These are phyloP conservation scores for Colletotrichum tamarilloi DNA, from an alignment of 2,329 filamentous ascomycete genomes.

Conservation along the genomic window DNA sequence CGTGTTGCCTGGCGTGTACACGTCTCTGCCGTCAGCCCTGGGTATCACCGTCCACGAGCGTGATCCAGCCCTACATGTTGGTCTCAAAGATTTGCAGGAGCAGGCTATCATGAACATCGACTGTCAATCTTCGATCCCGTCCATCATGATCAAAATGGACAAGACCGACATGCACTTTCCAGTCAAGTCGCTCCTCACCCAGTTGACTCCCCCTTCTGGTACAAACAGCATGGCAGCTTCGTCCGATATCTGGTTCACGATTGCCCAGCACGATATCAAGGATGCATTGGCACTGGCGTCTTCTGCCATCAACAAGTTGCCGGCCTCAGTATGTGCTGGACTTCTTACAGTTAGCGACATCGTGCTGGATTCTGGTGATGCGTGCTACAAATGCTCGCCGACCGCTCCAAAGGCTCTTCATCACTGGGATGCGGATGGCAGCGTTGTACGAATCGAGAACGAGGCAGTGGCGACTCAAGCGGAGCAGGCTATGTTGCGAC, in stretches of 20 bases:
- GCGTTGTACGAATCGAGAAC: constrained; percentile 11
- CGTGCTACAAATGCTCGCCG: constrained; percentile 1
- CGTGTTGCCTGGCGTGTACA: constrained; percentile 11
- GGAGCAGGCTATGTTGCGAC: not conserved
- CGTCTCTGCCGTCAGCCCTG: not conserved
- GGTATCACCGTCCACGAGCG: not conserved
- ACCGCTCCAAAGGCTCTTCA: not conserved
- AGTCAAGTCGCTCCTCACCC: constrained; percentile 3
- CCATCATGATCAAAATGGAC: not conserved
- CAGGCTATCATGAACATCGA: not conserved
- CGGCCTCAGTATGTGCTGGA: not conserved
- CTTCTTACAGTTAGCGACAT: not conserved
- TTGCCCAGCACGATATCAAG: constrained; percentile 10
- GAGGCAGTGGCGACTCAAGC: not conserved
- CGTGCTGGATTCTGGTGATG: not conserved
- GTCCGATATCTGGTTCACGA: constrained; percentile 1
- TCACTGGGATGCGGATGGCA: constrained; percentile 18
- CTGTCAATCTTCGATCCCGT: not conserved
- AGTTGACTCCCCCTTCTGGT: constrained; percentile 2
- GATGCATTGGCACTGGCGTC: constrained; percentile 20
- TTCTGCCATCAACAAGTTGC: constrained; percentile 28
- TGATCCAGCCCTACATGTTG: not conserved
- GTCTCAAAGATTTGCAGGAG: not conserved
- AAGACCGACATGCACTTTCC: constrained; percentile 6
- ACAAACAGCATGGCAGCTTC: not conserved